Percentiles rank a stretch among this genome's conserved stretches.
Evolutionary conservation across 2,329 filamentous ascomycete genomes (phyloP).

Genomic region (Scleromitrula shiraiana): DNA sequence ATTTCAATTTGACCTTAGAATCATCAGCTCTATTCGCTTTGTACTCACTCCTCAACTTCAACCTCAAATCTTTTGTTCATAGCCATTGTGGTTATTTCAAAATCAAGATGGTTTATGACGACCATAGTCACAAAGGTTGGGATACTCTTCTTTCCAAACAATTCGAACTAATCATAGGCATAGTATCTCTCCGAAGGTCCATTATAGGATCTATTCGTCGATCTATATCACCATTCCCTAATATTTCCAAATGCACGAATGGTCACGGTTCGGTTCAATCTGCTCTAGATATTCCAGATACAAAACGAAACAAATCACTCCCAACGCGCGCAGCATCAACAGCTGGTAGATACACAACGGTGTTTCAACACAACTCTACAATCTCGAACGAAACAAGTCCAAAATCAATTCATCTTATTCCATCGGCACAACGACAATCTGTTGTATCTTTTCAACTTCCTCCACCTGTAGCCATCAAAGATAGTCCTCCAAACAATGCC

Average conservation of each 20-base stretch:
- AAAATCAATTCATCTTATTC: neutral
- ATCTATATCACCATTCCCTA: constrained; percentile 3
- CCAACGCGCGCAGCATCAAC: neutral
- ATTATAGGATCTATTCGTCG: constrained; percentile 6
- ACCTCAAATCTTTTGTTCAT: neutral
- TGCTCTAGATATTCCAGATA: neutral
- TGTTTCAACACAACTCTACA: neutral
- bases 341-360: neutral
- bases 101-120: neutral
- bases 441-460: constrained; percentile 3
- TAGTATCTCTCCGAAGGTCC: constrained; percentile 3
- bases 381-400: neutral
- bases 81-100: too few species aligned
- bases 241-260: neutral
- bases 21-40: neutral
- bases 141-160: neutral
- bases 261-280: neutral
- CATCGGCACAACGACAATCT: neutral
- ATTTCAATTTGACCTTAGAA: too few species aligned
- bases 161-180: neutral
- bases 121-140: constrained; percentile 4
- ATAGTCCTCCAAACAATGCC: neutral
- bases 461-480: neutral
- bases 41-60: neutral
- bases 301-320: neutral